These are phyloP conservation scores for Didymella keratinophila DNA, from an alignment of 2,329 filamentous ascomycete species.

Conservation along the genomic window DNA sequence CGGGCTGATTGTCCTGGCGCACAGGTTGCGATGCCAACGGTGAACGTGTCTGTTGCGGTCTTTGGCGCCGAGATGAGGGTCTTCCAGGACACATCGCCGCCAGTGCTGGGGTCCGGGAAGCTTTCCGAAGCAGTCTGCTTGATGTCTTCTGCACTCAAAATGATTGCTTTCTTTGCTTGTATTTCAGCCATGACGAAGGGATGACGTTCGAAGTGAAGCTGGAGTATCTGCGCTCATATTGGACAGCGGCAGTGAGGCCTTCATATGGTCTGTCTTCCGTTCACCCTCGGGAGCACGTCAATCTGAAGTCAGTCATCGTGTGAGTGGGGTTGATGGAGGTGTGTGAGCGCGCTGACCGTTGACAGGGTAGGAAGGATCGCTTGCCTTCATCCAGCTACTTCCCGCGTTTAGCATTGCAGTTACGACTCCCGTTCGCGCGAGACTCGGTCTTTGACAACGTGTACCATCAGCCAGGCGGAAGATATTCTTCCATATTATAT, in stretches of 20 bases:
- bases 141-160: neutral
- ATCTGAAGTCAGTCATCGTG: neutral
- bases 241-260: no score
- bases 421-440: neutral
- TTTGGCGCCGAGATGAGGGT: slow-evolving; percentile 50
- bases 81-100: slow-evolving; percentile 50
- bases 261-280: neutral
- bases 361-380: neutral
- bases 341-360: neutral
- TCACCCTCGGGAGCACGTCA: neutral
- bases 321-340: neutral
- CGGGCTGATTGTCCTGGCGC: slow-evolving; percentile 23
- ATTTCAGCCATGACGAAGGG: neutral
- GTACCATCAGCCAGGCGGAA: neutral
- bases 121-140: neutral
- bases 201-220: neutral
- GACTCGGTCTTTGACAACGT: neutral
- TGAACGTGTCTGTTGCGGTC: slow-evolving; percentile 49
- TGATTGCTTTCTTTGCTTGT: neutral
- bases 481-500: no score
- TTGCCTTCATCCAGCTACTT: neutral
- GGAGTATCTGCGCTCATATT: neutral
- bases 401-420: neutral
- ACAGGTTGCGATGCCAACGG: slow-evolving; percentile 50
- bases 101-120: slow-evolving; percentile 17